These are phyloP conservation scores for Penicillium sp. DNA, from an alignment of 2,329 filamentous ascomycete species.

Conservation along the genomic window DNA sequence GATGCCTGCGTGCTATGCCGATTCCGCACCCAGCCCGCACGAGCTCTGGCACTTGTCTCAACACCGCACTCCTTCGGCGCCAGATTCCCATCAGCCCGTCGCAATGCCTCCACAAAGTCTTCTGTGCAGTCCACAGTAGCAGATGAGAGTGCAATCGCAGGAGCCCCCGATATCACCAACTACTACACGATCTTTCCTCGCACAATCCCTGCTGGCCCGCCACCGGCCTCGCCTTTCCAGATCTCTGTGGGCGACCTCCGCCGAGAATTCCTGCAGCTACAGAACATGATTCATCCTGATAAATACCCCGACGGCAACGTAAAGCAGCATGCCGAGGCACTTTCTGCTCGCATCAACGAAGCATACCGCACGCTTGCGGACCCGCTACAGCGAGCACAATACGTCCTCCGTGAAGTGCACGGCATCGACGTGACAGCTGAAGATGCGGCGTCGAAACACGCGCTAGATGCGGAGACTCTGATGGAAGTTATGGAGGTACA, in stretches of 20 bases:
- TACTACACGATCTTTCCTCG: constrained; percentile 87
- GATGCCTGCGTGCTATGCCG: constrained; percentile 18
- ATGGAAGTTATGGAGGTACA: constrained; percentile 83
- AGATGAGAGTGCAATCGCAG: constrained; percentile 11
- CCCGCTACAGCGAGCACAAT: constrained; percentile 82
- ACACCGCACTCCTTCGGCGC: not conserved
- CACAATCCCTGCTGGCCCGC: constrained; percentile 72
- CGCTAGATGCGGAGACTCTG: constrained; percentile 68
- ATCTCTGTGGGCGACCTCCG: constrained; percentile 70
- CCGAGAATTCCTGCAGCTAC: constrained; percentile 80
- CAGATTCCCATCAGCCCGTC: constrained; percentile 7
- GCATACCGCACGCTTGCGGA: constrained; percentile 81
- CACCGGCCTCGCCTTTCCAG: constrained; percentile 71
- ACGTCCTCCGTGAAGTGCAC: constrained; percentile 65
- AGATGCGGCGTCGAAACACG: constrained; percentile 69
- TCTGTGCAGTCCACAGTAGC: constrained; percentile 6
- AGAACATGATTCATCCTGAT: constrained; percentile 54
- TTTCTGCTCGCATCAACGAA: constrained; percentile 82
- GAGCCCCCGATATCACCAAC: constrained; percentile 48
- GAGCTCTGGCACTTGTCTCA: constrained; percentile 1
- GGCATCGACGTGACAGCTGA: constrained; percentile 71
- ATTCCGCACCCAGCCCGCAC: constrained; percentile 7
- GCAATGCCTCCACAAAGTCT: constrained; percentile 21
- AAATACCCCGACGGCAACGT: constrained; percentile 48
- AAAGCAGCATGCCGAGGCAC: constrained; percentile 66